phyloP scores from a whole-genome alignment of 768 basidiomycete genomes.

The Amanita rubescens region DNA sequence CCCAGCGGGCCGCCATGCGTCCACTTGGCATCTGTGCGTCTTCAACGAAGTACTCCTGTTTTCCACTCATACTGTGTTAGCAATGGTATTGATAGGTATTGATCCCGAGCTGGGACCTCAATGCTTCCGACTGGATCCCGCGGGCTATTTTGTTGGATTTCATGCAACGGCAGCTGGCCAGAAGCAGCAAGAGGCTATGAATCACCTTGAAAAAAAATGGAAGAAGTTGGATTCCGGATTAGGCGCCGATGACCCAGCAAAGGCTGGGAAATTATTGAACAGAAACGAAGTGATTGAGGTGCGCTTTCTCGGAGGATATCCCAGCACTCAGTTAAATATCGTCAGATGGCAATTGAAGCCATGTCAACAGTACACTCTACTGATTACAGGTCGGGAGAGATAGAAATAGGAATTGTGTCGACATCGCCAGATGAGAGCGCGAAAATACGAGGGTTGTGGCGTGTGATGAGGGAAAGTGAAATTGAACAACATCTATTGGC shows the following conservation, averaged over 20 bases:
- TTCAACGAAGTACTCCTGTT: background rate
- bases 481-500: conserved; percentile 76
- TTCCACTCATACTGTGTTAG: conserved; percentile 30
- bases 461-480: conserved; percentile 70
- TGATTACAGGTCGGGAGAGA: conserved; percentile 92
- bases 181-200: conserved; percentile 98
- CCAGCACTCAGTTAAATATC: background rate
- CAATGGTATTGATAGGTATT: conserved; percentile 92
- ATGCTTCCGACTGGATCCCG: conserved; percentile 96
- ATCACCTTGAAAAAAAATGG: conserved; percentile 98
- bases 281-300: conserved; percentile 89
- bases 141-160: conserved; percentile 97
- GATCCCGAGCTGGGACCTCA: conserved; percentile 94
- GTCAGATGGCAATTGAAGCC: conserved; percentile 86
- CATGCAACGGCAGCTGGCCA: conserved; percentile 94
- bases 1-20: conserved; percentile 94
- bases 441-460: conserved; percentile 71
- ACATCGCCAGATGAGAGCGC: conserved; percentile 60
- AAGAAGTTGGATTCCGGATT: conserved; percentile 81
- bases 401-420: conserved; percentile 93
- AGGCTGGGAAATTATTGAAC: conserved; percentile 66
- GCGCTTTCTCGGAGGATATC: conserved; percentile 15
- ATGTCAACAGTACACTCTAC: conserved; percentile 93
- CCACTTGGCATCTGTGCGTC: conserved; percentile 87
- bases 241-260: conserved; percentile 72